Conservation (phyloP, 306 rosid genomes). For the Arachis stenosperma region DNA sequence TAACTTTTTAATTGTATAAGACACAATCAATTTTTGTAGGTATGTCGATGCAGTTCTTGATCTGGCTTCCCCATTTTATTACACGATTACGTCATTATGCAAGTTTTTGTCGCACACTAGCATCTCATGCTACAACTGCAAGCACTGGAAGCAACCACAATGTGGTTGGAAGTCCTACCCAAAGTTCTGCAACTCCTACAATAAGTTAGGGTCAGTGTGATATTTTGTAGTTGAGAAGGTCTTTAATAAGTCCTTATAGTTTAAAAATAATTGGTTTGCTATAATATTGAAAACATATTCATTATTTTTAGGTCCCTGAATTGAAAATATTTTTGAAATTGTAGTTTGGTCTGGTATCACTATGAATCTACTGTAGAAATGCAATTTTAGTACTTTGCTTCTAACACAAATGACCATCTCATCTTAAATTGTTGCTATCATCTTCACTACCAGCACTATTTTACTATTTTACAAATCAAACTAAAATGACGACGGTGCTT, state of each 20-base stretch:
- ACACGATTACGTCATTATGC: conserved; percentile 98
- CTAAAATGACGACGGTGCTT: conserved; percentile 35
- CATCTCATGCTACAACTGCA: conserved; percentile 94
- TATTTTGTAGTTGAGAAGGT: conserved; percentile 13
- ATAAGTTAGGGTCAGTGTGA: conserved; percentile 77
- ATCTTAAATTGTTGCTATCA: conserved; percentile 2
- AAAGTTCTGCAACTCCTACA: conserved; percentile 81
- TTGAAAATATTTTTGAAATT: conserved; percentile 15
- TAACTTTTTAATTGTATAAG: neutral
- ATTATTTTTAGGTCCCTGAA: neutral
- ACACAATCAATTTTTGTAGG: conserved; percentile 53
- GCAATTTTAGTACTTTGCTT: conserved; percentile 27
- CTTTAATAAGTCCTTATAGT: neutral
- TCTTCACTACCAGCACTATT: neutral
- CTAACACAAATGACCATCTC: neutral
- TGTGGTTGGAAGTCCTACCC: conserved; percentile 93
- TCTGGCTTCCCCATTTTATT: conserved; percentile 94
- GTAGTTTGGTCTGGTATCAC: neutral
- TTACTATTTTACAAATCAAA: conserved; percentile 20
- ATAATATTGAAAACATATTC: neutral
- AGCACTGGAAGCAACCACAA: conserved; percentile 91
- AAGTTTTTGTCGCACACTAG: conserved; percentile 98
- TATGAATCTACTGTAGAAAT: neutral
- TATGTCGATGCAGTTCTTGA: conserved; percentile 97
- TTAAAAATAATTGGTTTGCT: conserved; percentile 4